Evolutionary conservation across 2,329 filamentous ascomycete species (phyloP), one percentile per base, ranked within the genome.

Genomic region (Colletotrichum orchidophilum): DNA sequence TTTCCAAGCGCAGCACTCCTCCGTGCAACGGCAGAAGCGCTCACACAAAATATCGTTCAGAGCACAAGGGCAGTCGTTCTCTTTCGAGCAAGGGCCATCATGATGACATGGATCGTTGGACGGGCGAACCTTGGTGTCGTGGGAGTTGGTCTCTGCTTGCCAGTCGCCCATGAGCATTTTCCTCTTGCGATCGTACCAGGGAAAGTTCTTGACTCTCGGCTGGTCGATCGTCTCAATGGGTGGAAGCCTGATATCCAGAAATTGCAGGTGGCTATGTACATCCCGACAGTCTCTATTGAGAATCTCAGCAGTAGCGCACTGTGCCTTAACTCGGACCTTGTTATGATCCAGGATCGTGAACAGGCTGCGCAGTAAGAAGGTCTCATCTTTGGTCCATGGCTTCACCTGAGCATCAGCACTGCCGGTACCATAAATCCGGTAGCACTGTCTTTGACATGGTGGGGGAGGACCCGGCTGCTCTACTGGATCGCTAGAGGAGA

Each of bases 61-160:
- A 18, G 88, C 90, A 76, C 93, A 96, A 2, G 86, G 82, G 75
- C 93, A 96, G 21, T 82, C 75, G 13, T 86, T 86, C 4, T 82
- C 81, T 3, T 80, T 81, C 18, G 87, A 87, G 78, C 93, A 95
- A 2, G 90, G 86, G 0, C 92, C 92, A 31, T 90, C 87, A 75
- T 95, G 93, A 62, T 86, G 86, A 76, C 93, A 95, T 3, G 92
- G 90, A 66, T 91, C 88, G 61, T 88, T 87, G 2, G 88, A 83
- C 39, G 88, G 87, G 46, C 89, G 86, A 18, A 86, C 81, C 55
- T 90, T 85, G 73, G 89, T 87, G 63, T 88, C 83, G 73, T 89
- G 86, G 3, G 86, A 87, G 57, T 83, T 81, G 12, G 87, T 90
- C 53, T 87, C 84, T 3, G 87, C 86, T 77, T 87, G 82, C 86